These are phyloP conservation scores for Suhomyces coccinellae DNA, from an alignment of 1,139 yeast species.

Conservation along the genomic window DNA sequence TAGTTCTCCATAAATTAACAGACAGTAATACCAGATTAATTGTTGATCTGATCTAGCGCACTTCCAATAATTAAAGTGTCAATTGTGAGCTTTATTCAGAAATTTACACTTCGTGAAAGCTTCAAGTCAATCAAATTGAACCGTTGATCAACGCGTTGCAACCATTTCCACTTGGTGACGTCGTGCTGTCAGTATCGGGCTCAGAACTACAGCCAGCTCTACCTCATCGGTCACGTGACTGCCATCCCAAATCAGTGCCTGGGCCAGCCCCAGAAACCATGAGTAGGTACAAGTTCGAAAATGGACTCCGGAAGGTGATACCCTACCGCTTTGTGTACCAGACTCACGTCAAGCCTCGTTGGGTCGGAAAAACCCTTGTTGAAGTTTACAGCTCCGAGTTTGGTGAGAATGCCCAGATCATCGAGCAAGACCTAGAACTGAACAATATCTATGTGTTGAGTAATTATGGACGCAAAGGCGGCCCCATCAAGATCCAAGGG, in stretches of 20 bases:
- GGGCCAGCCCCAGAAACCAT: not conserved
- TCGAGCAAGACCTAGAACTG: slow-evolving; percentile 27
- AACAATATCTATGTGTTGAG: slow-evolving; percentile 28
- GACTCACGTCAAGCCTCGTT: slow-evolving; percentile 49
- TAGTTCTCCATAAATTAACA: too few relatives aligned
- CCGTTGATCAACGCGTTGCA: too few relatives aligned
- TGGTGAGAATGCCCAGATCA: slow-evolving; percentile 32
- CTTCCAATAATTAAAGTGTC: too few relatives aligned
- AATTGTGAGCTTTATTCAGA: too few relatives aligned
- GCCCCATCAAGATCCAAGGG: slow-evolving; percentile 23
- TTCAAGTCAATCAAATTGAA: too few relatives aligned
- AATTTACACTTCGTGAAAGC: too few relatives aligned
- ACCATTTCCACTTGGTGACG: too few relatives aligned
- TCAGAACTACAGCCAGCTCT: not conserved
- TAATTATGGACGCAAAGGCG: slow-evolving; percentile 29
- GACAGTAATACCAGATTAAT: too few relatives aligned
- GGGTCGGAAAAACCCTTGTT: slow-evolving; percentile 46
- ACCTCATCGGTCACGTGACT: not conserved
- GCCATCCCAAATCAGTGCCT: not conserved
- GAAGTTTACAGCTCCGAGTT: slow-evolving; percentile 49
- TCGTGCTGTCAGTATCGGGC: too few relatives aligned
- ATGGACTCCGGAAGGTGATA: slow-evolving; percentile 45
- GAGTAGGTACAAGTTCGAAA: slow-evolving; percentile 26
- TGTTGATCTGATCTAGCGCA: too few relatives aligned
- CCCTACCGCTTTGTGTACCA: slow-evolving; percentile 46